Evolutionary conservation across 73 alveolate genomes (phyloP), one percentile per base, ranked within the genome.

Genomic region (Paramecium tetraurelia): DNA sequence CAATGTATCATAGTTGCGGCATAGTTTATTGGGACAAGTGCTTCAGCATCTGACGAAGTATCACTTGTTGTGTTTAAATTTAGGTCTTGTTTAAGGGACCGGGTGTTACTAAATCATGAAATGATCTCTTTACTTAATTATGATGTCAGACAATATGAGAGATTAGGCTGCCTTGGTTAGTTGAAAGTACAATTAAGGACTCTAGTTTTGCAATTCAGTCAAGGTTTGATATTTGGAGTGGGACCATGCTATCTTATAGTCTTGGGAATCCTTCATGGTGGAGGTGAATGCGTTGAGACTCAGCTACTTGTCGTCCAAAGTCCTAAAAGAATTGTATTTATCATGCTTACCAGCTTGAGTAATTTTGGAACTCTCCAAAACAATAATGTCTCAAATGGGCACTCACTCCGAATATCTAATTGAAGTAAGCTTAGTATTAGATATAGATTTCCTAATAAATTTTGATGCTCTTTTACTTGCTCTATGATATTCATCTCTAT

Each of bases 401-500:
- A 80, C 76, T 44, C 50, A 80, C 90, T 20, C 90, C 90, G 27
- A 80, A 80, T 10, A 80, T 80, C 75, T 80, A 7, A 80, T 80
- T 80, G 24, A 80, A 80, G 90, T 80, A 80, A n/a, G 90, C 90
- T 22, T 80, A 80, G 50, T 80, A 80, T 80, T 80, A 41, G 31
- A 80, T 80, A 41, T 80, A 80, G 10, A 80, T 80, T 80, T 80
- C 90, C 90, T 80, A 31, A 18, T 53, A 53, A 24, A 44, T 9
- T 43, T 44, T 40, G 24, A 44, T 43, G 29, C n/a, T 20, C 31
- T 43, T 44, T 44, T 80, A 80, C 90, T 43, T 80, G 33, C 24
- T 80, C 90, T n/a, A 80, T 80, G 70, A 80, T 80, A 44, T 80
- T 80, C 90, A 80, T 80, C 24, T 80, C 90, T 27, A 80, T 80